Conservation (phyloP, 2,329 filamentous ascomycete species). For the Phoma herbarum region DNA sequence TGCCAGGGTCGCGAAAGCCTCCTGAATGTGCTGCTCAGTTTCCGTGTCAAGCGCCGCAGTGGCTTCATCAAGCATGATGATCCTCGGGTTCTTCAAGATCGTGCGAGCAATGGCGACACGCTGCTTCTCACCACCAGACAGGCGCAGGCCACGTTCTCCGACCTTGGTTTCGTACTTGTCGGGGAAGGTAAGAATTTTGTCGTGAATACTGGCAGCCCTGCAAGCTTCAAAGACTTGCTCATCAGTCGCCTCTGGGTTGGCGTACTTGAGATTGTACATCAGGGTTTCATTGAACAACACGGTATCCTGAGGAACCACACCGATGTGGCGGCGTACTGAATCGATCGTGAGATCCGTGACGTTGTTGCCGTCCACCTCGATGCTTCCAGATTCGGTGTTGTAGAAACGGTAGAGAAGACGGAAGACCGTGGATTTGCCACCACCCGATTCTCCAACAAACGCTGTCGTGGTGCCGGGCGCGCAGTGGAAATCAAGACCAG, state of each 20-base stretch:
- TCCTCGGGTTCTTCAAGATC: conserved; percentile 88
- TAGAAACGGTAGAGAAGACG: conserved; percentile 97
- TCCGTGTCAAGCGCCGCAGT: conserved; percentile 91
- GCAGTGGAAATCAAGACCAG: conserved; percentile 85
- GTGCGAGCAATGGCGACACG: conserved; percentile 92
- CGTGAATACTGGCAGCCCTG: conserved; percentile 87
- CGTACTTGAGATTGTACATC: conserved; percentile 95
- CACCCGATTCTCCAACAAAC: conserved; percentile 94
- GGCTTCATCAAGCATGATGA: conserved; percentile 93
- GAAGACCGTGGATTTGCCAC: conserved; percentile 96
- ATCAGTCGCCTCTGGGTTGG: conserved; percentile 80
- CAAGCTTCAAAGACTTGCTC: conserved; percentile 85
- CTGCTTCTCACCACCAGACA: conserved; percentile 93
- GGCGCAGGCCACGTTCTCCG: conserved; percentile 83
- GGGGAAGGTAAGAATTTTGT: conserved; percentile 88
- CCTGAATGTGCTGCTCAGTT: conserved; percentile 92
- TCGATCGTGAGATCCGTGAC: conserved; percentile 90
- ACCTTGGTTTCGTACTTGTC: conserved; percentile 91
- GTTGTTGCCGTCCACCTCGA: conserved; percentile 84
- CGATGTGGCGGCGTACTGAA: conserved; percentile 89
- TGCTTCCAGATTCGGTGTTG: conserved; percentile 80
- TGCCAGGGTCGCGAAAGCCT: conserved; percentile 81
- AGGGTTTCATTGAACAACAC: conserved; percentile 93
- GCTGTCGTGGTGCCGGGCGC: conserved; percentile 91
- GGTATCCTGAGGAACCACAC: conserved; percentile 96